These are phyloP conservation scores for Didymella exigua DNA, from an alignment of 2,329 filamentous ascomycete species.

Conservation along the genomic window DNA sequence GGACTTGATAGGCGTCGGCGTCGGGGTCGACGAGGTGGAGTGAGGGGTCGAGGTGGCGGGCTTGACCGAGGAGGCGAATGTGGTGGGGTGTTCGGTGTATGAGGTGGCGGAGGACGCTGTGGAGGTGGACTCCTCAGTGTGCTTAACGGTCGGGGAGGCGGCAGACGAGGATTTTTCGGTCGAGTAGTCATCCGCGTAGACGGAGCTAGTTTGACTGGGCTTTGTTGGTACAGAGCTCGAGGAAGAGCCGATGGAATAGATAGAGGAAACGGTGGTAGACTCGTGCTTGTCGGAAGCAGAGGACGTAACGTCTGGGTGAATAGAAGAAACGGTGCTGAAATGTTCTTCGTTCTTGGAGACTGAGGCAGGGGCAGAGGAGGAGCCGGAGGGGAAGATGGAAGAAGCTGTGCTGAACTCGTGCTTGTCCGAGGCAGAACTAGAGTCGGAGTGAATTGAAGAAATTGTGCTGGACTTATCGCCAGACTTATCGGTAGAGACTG, in stretches of 20 bases:
- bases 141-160: not conserved
- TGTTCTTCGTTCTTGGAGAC: constrained; percentile 3
- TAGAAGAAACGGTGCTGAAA: constrained; percentile 11
- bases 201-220: constrained; percentile 15
- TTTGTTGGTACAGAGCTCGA: constrained; percentile 14
- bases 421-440: constrained; percentile 14
- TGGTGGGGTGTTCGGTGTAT: constrained; percentile 5
- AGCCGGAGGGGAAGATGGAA: constrained; percentile 6
- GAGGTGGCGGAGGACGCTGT: constrained; percentile 5
- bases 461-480: constrained; percentile 9
- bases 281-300: constrained; percentile 12
- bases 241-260: constrained; percentile 5
- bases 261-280: not conserved
- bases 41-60: constrained; percentile 22
- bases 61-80: constrained; percentile 11
- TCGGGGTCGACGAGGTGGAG: constrained; percentile 10
- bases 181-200: constrained; percentile 5
- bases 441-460: constrained; percentile 9
- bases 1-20: constrained; percentile 22
- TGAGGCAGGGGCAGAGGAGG: constrained; percentile 15
- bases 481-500: constrained; percentile 21
- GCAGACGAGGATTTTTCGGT: constrained; percentile 5
- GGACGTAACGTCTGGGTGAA: constrained; percentile 17
- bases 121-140: constrained; percentile 1
- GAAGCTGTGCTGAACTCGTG: constrained; percentile 10